Base-by-base conservation (phyloP, 2,329 filamentous ascomycete genomes). In the Uncinocarpus reesii region DNA sequence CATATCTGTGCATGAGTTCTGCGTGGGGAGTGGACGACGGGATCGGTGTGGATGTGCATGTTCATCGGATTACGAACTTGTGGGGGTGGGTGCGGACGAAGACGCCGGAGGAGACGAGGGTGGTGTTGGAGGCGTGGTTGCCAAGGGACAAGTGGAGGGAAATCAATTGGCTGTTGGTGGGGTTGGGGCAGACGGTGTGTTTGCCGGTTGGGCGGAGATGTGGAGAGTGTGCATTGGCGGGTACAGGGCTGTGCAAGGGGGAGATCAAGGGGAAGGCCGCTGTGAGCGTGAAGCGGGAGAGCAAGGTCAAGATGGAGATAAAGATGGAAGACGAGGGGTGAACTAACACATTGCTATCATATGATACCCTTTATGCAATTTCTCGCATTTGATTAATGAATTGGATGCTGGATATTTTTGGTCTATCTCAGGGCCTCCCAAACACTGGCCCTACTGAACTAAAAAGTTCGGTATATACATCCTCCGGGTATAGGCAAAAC, bases 1-100 rank as follows among this genome's bases (percentile, higher is more conserved):
- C 83, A 10, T 89, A 92, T 64, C 76, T 95, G 18, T 90, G 84
- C 62, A 78, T 95, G 71, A 83, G 81, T 40, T 83, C 83, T 0
- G 86, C 83, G 60, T 75, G 83, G 83, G 79, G 79, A 2, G 70
- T 74, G 37, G 74, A 79, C 42, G 75, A 81, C 56, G 89, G 89
- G 6, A 94, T 95, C 55, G 89, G 89, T 21, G 89, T 95, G 42
- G 89, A 95, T 64, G 88, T 95, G 4, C 89, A 95, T 66, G 89
- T 95, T 2, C 89, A 95, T 67, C 83, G 89, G 48, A 93, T 95
- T 66, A 90, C 87, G 44, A 95, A 95, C 67, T 72, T 94, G 23
- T 95, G 88, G 88, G 84, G 86, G 2, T 95, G 89, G 89, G 79
- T 93, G 63, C 79, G 78, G 63, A 90, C 84, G 1, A 81, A 79